Base-by-base conservation (phyloP, 1,139 yeast species). In the Spathaspora sp. region DNA sequence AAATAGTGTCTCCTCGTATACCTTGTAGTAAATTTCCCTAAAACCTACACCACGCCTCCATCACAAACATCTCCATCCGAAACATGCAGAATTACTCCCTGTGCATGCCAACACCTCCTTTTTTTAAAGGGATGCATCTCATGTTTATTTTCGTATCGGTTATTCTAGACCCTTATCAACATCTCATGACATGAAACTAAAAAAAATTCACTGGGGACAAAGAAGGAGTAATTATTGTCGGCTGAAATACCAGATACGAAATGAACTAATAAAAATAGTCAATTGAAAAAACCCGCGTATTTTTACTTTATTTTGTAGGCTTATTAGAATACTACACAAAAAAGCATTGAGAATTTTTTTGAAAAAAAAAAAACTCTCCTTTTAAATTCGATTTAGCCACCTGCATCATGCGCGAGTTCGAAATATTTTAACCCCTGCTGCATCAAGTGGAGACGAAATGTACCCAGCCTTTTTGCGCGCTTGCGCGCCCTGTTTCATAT, bases 401-500 rank as follows among this genome's bases (percentile, higher is more conserved):
- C 23, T 17, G 38, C 38, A 16, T 34, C 38, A 34, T 34, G 38
- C 38, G 17, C 17, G 16, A 5, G 20, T 18, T 16, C 38, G 17
- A 17, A 34, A 34, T 18, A 3, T 17, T 16, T 34, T 34, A 15
- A 34, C 38, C 38, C 38, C 13, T 2, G 13, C 16, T 34, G 24
- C 38, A 4, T 34, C 38, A 17, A 17, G 38, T 34, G 38, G 24
- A 17, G 38, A 9, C n/a, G 3, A 11, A 16, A 34, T 24, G 17
- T n/a, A n/a, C n/a, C n/a, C n/a, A n/a, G n/a, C n/a, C n/a, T n/a
- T n/a, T n/a, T n/a, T n/a, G n/a, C n/a, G n/a, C n/a, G n/a, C n/a
- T n/a, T n/a, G n/a, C n/a, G 17, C 16, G 38, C 20, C 20, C 24
- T 34, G 38, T 34, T 34, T 34, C 38, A 34, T 18, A 34, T 34